A percentile compares a stretch with the other conserved stretches of the same genome.
Conservation (phyloP, 2,329 filamentous ascomycete species). For the Stachybotrys chartarum region DNA sequence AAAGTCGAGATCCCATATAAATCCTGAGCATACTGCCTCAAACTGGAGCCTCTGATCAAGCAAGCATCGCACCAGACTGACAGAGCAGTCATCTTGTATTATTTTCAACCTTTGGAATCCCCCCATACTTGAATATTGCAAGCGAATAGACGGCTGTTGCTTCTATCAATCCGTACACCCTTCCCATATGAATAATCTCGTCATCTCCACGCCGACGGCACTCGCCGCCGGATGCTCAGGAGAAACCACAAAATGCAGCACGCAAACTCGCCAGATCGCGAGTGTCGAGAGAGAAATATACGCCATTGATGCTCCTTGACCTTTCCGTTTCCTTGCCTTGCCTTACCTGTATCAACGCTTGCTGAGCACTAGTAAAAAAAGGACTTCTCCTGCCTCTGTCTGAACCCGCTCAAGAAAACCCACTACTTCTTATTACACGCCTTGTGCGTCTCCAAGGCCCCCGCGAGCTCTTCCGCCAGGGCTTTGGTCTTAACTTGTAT, state of each 20-base stretch:
- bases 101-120: no score
- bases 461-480: constrained; percentile 46
- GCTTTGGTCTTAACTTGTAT: constrained; percentile 62
- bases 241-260: background rate
- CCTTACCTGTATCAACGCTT: constrained; percentile 16
- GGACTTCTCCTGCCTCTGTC: background rate
- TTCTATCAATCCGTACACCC: no score
- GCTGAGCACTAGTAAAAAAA: constrained; percentile 15
- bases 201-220: no score
- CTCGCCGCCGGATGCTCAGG: no score
- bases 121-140: no score
- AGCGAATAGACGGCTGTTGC: no score
- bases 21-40: no score
- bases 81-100: no score
- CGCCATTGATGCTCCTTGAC: constrained; percentile 1
- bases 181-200: no score
- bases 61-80: no score
- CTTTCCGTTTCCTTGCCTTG: constrained; percentile 1
- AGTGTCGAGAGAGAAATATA: background rate
- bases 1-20: no score
- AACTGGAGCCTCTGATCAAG: no score
- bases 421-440: constrained; percentile 44
- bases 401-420: background rate
- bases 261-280: background rate
- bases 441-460: constrained; percentile 46